A percentile compares a stretch with the other conserved stretches of the same genome.
phyloP scores from a whole-genome alignment of 306 rosid genomes.

The Notholithocarpus densiflorus region DNA sequence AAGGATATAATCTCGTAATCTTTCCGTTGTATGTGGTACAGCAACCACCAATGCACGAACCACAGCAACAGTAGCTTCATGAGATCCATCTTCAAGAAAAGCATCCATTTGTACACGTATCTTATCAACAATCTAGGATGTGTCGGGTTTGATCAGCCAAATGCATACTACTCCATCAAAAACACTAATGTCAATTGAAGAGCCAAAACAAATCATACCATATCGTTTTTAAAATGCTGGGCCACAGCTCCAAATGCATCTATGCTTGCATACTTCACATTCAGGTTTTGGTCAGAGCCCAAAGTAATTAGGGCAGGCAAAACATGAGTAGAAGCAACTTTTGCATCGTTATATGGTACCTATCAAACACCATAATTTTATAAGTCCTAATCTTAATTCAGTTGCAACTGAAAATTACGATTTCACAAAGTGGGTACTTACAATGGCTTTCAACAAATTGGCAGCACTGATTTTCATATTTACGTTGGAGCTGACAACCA shows the following conservation, averaged over 20 bases:
- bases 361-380: slow-evolving; percentile 24
- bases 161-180: slow-evolving; percentile 19
- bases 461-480: slow-evolving; percentile 86
- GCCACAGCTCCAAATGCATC: slow-evolving; percentile 95
- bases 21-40: slow-evolving; percentile 87
- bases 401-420: slow-evolving; percentile 21
- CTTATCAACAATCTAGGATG: slow-evolving; percentile 85
- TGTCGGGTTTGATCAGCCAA: slow-evolving; percentile 25
- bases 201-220: slow-evolving; percentile 47
- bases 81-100: slow-evolving; percentile 97
- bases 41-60: slow-evolving; percentile 90
- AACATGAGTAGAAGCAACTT: slow-evolving; percentile 86
- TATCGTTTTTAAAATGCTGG: slow-evolving; percentile 83
- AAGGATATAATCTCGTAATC: slow-evolving; percentile 97
- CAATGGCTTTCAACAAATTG: slow-evolving; percentile 77
- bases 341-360: slow-evolving; percentile 86
- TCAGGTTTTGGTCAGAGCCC: slow-evolving; percentile 87
- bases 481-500: slow-evolving; percentile 82
- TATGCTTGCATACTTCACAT: slow-evolving; percentile 94
- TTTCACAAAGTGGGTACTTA: slow-evolving; percentile 39
- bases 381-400: slow-evolving; percentile 22
- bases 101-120: slow-evolving; percentile 99
- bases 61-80: slow-evolving; percentile 88
- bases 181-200: slow-evolving; percentile 15
- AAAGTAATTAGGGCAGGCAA: slow-evolving; percentile 94